A percentile compares a stretch with the other conserved stretches of the same genome.
Conservation (phyloP, 495 filamentous ascomycete species). For the Astrocystis sublimbata region DNA sequence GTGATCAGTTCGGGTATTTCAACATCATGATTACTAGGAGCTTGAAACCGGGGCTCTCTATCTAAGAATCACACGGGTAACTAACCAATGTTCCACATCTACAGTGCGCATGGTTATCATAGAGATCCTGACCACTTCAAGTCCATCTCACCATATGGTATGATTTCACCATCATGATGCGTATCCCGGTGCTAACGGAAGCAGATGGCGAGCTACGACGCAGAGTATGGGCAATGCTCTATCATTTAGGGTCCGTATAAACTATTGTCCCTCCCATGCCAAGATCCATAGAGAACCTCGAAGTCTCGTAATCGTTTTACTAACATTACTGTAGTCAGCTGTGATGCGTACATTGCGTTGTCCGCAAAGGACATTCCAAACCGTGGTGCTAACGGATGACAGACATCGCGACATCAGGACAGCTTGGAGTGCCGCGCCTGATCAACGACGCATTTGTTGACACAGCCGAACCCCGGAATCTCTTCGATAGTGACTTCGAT, state of each 20-base stretch:
- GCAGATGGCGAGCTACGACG: conserved; percentile 44
- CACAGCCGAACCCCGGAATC: conserved; percentile 40
- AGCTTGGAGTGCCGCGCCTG: conserved; percentile 42
- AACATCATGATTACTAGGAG: not conserved
- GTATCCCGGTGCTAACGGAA: not conserved
- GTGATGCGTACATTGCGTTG: not conserved
- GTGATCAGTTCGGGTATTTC: not conserved
- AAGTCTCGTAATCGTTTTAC: not conserved
- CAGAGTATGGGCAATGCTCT: conserved; percentile 46
- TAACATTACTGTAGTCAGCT: conserved; percentile 13
- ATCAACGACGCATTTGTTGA: conserved; percentile 32
- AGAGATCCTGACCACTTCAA: conserved; percentile 41
- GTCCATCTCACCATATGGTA: conserved; percentile 36
- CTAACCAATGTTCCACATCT: not conserved
- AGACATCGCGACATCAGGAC: conserved; percentile 38
- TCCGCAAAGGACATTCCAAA: conserved; percentile 4
- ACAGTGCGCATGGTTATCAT: conserved; percentile 42
- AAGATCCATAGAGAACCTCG: not conserved
- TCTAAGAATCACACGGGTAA: not conserved
- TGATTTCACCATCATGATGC: not conserved
- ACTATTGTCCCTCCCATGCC: not conserved
- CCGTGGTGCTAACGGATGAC: not conserved
- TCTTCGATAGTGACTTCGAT: conserved; percentile 41
- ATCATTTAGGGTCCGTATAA: conserved; percentile 22
- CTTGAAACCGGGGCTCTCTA: not conserved